Evolutionary conservation across 192 early-diverging fungal genomes (phyloP), one percentile per base, ranked within the genome.

Genomic region (Coemansia sp.): DNA sequence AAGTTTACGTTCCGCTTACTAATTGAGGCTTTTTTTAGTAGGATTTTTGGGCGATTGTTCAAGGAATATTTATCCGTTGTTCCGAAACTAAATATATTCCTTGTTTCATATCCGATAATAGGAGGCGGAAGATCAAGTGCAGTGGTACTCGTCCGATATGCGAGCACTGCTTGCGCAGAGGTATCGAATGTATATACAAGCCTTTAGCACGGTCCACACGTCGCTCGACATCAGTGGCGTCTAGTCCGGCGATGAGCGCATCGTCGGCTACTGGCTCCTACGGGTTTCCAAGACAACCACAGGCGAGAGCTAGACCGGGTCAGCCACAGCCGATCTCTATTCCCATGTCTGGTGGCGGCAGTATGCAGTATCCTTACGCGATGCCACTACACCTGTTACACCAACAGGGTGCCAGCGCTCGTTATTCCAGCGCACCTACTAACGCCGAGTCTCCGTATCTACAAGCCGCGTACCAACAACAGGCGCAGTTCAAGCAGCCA

Each of bases 41-140:
- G 24, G 24, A 24, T 24, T 24, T n/a, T 24, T 29, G 27, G 27
- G 27, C 27, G 27, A 29, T 24, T 16, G n/a, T 24, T 20, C 20
- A 27, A 27, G 20, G 24, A 27, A 24, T 24, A 12, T 38, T 38
- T 38, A 38, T 38, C 36, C 36, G 6, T 38, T 38, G 36, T 38
- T 38, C 36, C 36, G 36, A 38, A 38, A 38, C 36, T 38, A 38
- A n/a, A n/a, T n/a, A n/a, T n/a, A n/a, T n/a, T n/a, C n/a, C n/a
- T n/a, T n/a, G n/a, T n/a, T n/a, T n/a, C n/a, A 38, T 38, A 38
- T 38, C 36, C 7, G 36, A 22, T 31, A 15, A 15, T 81, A 81
- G 81, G 34, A 84, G 70, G 46, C 76, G 81, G 12, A 84, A 84
- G 59, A 84, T 84, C 60, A 84, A 84, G 66, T 84, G 81, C 76